Base-by-base conservation (phyloP, 208 protist species). In the Tritrichomonas foetus region DNA sequence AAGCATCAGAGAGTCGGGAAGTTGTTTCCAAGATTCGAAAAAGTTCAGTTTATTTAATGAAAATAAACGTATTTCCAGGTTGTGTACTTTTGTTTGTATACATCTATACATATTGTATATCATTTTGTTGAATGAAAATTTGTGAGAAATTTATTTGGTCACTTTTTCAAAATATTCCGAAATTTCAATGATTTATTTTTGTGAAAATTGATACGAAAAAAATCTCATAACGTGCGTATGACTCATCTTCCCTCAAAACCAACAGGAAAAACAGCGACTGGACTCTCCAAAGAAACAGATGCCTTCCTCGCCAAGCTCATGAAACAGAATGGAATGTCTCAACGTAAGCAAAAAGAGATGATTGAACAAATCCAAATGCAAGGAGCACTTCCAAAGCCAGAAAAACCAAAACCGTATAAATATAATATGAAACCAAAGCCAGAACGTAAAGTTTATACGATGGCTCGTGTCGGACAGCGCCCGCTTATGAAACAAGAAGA, bases 261-360 rank as follows among this genome's bases (percentile, higher is more conserved):
- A 53, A 57, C 78, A 33, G 41, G 41, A 50, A 89, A 44, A 89
- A 89, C 78, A 20, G 16, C 78, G 57, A 47, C 78, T 14, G 78
- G 78, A 0, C 39, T 89, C 3, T 89, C 78, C 20, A 53, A 53
- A 61, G 78, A 89, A 57, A 89, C 78, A 33, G 78, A 89, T n/a
- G 78, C 44, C 0, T 89, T 57, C 30, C n/a, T 89, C 30, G 33
- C 78, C 2, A 89, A 89, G 16, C 78, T 89, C 0, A 89, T 89
- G 78, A 89, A 57, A 33, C 33, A 89, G 30, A 89, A 89, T 89
- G 78, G 78, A 57, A 89, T 89, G 78, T 89, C 78, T 39, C 41
- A 89, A 89, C 53, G 78, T 57, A 89, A 89, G 39, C 78, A 89
- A 50, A 89, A 89, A 61, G 78, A 89, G 11, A 33, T 89, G 0